Evolutionary conservation across 352 stramenopile genomes (phyloP), one percentile per base, ranked within the genome.

Genomic region (Phytopythium sindhum): DNA sequence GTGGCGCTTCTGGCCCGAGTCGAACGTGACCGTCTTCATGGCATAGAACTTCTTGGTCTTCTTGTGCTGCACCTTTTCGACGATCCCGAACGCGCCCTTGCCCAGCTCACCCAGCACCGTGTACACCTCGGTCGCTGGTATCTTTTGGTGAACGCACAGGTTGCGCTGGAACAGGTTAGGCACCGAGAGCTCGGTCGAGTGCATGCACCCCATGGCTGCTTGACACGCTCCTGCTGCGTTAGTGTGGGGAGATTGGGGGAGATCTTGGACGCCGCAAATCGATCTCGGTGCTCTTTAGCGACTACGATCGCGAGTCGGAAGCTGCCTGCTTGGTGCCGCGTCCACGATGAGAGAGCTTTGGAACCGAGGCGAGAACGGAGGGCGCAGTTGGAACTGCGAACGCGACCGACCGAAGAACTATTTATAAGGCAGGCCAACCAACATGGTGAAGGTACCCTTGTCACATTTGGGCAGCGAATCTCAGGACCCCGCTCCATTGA

Each of bases 161-260:
- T 91, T 93, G 48, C 81, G 84, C 66, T 91, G 83, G 62, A 93
- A 93, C 45, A 89, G 64, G 60, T 93, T 89, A 12, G 81, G 82
- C 4, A 76, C 75, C 21, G 75, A 77, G 12, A 64, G 39, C 15
- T 88, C 81, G 23, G 66, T 61, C 9, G 84, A 91, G 29, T 88
- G 65, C 53, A 86, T 75, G 71, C 81, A 93, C 37, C 84, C 84
- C 84, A 93, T 92, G 35, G 11, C 61, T 57, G 29, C 39, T 35
- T 24, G 33, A 24, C 26, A 15, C 7, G 42, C 5, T 50, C 21
- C 42, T 24, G 8, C 42, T 12, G 41, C 19, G 14, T 45, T 17
- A n/a, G 14, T 23, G 41, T 11, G 17, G 41, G 17, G 17, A 45
- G 39, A 17, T 23, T 11, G 42, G 0, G 15, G n/a, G 21, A 4